phyloP scores from a whole-genome alignment of 1,284 basidiomycete species.

The Psilocybe mexicana region DNA sequence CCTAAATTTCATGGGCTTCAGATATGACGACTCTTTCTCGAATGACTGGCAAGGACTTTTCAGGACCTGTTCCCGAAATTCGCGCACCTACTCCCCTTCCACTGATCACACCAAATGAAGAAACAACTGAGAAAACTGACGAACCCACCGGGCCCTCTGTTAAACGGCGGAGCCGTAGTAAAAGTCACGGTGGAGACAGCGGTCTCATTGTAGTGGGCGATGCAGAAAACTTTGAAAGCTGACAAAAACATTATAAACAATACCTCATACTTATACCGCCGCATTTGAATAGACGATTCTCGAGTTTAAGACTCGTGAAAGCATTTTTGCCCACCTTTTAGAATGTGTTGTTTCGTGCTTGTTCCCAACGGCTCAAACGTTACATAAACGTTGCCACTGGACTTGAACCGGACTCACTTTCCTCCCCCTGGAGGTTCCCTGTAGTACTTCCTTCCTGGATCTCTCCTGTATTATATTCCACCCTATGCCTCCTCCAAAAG shows the following conservation, averaged over 20 bases:
- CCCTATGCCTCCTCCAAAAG: constrained; percentile 16
- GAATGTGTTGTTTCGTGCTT: too few relatives aligned
- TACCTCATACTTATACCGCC: too few relatives aligned
- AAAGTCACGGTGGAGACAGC: constrained; percentile 31
- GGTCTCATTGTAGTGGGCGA: constrained; percentile 29
- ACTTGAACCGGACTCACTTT: too few relatives aligned
- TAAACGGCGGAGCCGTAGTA: constrained; percentile 30
- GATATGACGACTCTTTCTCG: constrained; percentile 70
- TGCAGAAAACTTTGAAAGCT: constrained; percentile 22
- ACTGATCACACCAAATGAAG: constrained; percentile 30
- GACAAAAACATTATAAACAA: neutral
- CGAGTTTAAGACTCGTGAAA: too few relatives aligned
- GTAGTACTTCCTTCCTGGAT: neutral
- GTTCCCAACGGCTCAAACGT: too few relatives aligned
- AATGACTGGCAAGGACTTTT: constrained; percentile 81
- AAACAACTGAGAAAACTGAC: constrained; percentile 11
- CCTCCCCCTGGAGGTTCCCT: neutral
- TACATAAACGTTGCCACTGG: too few relatives aligned
- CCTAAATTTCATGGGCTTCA: constrained; percentile 5
- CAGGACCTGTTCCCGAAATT: constrained; percentile 75
- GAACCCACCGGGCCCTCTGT: constrained; percentile 15
- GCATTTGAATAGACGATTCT: too few relatives aligned
- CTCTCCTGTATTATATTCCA: neutral
- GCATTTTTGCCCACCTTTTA: too few relatives aligned
- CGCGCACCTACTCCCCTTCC: constrained; percentile 44